phyloP scores from a whole-genome alignment of 805 yeast genomes.

The Cyberlindnera americana region DNA sequence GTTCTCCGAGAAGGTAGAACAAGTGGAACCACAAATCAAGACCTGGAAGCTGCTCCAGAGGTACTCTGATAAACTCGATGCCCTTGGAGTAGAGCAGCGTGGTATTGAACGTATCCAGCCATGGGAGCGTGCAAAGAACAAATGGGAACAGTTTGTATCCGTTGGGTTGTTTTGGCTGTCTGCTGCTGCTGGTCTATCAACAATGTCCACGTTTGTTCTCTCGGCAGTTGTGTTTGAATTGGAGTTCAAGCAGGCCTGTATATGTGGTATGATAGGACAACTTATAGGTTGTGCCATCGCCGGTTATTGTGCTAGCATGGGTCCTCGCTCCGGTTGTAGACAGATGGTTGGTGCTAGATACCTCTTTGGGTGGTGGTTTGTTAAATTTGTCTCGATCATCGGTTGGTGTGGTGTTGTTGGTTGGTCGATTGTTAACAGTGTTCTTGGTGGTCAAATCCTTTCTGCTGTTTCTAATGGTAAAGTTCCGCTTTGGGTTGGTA shows the following conservation, averaged over 20 bases:
- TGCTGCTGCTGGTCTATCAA: conserved; percentile 84
- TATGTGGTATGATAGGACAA: conserved; percentile 61
- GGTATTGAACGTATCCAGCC: conserved; percentile 78
- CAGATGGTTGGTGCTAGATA: conserved; percentile 83
- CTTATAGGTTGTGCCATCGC: conserved; percentile 72
- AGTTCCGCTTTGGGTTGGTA: conserved; percentile 71
- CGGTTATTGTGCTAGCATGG: conserved; percentile 81
- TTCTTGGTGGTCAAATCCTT: conserved; percentile 83
- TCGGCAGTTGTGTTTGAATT: conserved; percentile 72
- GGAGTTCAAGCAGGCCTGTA: conserved; percentile 60
- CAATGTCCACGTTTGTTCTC: conserved; percentile 78
- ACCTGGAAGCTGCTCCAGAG: conserved; percentile 23
- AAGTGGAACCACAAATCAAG: conserved; percentile 18
- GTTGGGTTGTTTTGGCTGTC: conserved; percentile 79
- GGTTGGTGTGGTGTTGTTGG: conserved; percentile 77
- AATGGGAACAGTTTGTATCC: conserved; percentile 33
- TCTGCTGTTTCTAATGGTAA: conserved; percentile 59
- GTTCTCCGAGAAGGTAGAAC: conserved; percentile 9
- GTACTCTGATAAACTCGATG: conserved; percentile 47
- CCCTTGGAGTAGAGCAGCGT: conserved; percentile 65
- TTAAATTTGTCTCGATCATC: conserved; percentile 68
- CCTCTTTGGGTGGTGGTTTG: conserved; percentile 83
- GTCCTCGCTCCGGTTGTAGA: conserved; percentile 86
- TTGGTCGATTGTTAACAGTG: conserved; percentile 93
- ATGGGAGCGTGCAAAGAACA: conserved; percentile 51